These are phyloP conservation scores for Tuber borchii DNA, from an alignment of 495 filamentous ascomycete species.

Conservation along the genomic window DNA sequence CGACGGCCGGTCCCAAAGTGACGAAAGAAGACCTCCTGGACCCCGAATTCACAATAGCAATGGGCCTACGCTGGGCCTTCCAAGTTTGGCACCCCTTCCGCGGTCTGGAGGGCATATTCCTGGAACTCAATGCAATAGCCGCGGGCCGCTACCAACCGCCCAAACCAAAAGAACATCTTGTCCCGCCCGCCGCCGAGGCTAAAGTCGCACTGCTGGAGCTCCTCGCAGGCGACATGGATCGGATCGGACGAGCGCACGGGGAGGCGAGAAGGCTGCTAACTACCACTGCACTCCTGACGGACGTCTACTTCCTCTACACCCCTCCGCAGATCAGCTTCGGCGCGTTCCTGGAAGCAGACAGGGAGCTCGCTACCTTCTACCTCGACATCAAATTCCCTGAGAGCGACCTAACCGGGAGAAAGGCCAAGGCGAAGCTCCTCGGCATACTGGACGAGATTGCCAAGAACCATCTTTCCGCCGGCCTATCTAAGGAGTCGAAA, in stretches of 20 bases:
- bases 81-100: constrained; percentile 88
- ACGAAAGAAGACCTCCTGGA: constrained; percentile 73
- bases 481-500: constrained; percentile 13
- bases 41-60: constrained; percentile 83
- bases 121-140: constrained; percentile 68
- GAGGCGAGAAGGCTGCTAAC: constrained; percentile 67
- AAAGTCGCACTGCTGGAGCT: constrained; percentile 9
- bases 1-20: constrained; percentile 54
- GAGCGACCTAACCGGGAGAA: neutral
- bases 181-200: constrained; percentile 9
- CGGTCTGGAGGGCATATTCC: constrained; percentile 72
- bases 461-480: constrained; percentile 19
- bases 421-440: constrained; percentile 45
- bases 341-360: constrained; percentile 67
- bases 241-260: constrained; percentile 62
- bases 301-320: constrained; percentile 93
- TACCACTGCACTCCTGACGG: constrained; percentile 72
- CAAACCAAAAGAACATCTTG: neutral
- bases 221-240: constrained; percentile 8
- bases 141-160: constrained; percentile 46
- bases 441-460: constrained; percentile 38
- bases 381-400: constrained; percentile 61
- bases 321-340: constrained; percentile 89
- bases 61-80: constrained; percentile 88
- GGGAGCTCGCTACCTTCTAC: constrained; percentile 63